These are phyloP conservation scores for Rhizophagus clarus DNA, from an alignment of 192 early-diverging fungal species.

Conservation along the genomic window DNA sequence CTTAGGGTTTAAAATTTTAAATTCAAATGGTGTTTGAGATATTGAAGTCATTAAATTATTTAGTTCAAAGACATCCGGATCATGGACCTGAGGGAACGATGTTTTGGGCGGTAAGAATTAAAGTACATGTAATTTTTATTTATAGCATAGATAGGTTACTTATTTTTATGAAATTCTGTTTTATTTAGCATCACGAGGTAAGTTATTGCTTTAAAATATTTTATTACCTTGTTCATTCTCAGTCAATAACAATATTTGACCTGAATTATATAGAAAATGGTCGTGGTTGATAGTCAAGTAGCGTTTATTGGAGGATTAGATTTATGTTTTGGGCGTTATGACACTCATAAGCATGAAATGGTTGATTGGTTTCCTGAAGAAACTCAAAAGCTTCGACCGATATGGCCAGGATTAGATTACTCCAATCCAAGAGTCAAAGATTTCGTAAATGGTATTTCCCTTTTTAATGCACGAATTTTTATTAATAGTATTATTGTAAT, in stretches of 20 bases:
- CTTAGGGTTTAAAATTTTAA: neutral
- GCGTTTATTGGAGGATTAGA: constrained; percentile 89
- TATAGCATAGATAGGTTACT: neutral
- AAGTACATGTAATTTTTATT: neutral
- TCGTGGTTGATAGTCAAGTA: constrained; percentile 74
- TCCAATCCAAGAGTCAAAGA: constrained; percentile 84
- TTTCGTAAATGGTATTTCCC: constrained; percentile 48
- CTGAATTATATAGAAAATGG: constrained; percentile 62
- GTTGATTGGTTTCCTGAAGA: constrained; percentile 61
- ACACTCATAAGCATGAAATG: constrained; percentile 79
- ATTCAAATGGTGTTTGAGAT: neutral
- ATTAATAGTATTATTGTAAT: too few species aligned
- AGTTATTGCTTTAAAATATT: neutral
- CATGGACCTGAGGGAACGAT: constrained; percentile 67
- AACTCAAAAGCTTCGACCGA: neutral
- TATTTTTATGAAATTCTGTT: neutral
- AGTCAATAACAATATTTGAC: too few species aligned
- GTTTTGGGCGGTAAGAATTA: constrained; percentile 73
- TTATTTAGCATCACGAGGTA: neutral
- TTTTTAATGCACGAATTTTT: neutral
- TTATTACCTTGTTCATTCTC: neutral
- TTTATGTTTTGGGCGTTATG: constrained; percentile 82
- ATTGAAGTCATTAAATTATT: neutral
- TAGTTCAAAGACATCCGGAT: constrained; percentile 84
- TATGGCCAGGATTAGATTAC: constrained; percentile 76